phyloP scores from a whole-genome alignment of 2,329 filamentous ascomycete genomes.

The Botrytis sinoallii region DNA sequence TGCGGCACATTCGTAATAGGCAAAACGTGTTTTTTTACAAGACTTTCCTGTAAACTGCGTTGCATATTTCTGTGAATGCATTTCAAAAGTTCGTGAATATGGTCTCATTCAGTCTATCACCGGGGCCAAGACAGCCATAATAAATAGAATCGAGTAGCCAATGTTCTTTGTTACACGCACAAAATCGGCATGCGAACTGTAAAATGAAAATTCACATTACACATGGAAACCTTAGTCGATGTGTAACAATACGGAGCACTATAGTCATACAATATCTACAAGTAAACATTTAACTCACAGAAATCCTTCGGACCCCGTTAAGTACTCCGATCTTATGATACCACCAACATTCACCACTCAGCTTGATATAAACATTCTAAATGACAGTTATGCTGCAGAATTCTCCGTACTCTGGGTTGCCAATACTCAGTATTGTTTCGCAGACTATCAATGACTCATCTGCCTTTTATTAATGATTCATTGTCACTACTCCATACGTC shows the following conservation, averaged over 20 bases:
- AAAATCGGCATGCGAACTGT: neutral
- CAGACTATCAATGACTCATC: neutral
- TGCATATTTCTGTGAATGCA: neutral
- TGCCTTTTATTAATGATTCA: neutral
- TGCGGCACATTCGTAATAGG: neutral
- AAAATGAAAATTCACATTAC: neutral
- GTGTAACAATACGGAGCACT: neutral
- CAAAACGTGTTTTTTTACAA: neutral
- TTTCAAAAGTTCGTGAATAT: neutral
- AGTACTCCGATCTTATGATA: neutral
- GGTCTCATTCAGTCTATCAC: neutral
- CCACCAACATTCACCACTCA: neutral
- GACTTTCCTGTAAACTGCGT: neutral
- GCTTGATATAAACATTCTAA: no score
- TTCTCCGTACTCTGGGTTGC: no score
- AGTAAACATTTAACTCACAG: neutral
- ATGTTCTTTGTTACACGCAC: neutral
- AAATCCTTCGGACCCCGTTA: neutral
- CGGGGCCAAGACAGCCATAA: neutral
- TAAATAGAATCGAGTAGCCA: neutral
- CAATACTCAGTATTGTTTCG: no score
- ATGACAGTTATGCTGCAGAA: no score
- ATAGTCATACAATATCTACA: neutral
- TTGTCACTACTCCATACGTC: neutral
- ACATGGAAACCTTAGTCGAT: neutral